Evolutionary conservation across 2,329 filamentous ascomycete genomes (phyloP).

Genomic region (Neofusicoccum kwambonambiense): DNA sequence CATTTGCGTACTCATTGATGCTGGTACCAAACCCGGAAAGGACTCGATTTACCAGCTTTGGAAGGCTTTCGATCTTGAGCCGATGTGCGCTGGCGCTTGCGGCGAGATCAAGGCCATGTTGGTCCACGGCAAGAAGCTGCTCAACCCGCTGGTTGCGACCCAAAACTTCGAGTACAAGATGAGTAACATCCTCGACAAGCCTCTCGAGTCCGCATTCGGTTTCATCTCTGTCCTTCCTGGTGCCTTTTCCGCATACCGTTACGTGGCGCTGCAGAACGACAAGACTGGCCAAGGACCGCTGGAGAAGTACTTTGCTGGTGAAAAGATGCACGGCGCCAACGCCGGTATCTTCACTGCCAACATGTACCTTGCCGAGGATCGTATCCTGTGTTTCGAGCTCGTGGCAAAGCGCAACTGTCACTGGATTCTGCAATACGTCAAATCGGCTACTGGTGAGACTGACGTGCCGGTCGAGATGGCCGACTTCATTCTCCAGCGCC

Average conservation of each 20-base stretch:
- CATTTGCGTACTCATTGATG: conserved; percentile 93
- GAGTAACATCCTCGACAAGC: conserved; percentile 98
- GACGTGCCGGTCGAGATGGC: conserved; percentile 94
- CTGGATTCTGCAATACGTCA: conserved; percentile 98
- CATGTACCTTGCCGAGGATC: conserved; percentile 98
- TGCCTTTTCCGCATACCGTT: conserved; percentile 97
- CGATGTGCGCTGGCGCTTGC: conserved; percentile 95
- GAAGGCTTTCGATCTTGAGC: conserved; percentile 97
- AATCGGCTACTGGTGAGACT: conserved; percentile 93
- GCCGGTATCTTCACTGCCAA: conserved; percentile 98
- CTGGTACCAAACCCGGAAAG: conserved; percentile 88
- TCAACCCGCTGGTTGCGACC: conserved; percentile 91
- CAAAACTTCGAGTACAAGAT: conserved; percentile 99
- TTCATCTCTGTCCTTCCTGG: conserved; percentile 97
- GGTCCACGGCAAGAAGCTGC: conserved; percentile 77
- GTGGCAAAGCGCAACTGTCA: conserved; percentile 96
- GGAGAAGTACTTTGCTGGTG: conserved; percentile 95
- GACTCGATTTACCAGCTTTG: conserved; percentile 97
- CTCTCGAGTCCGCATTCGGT: conserved; percentile 92
- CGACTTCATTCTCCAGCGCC: conserved; percentile 90
- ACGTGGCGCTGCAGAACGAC: conserved; percentile 91
- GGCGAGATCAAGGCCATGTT: conserved; percentile 99
- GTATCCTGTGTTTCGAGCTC: conserved; percentile 97
- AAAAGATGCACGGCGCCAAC: conserved; percentile 90
- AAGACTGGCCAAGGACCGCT: conserved; percentile 89